Base-by-base conservation (phyloP, 2,329 filamentous ascomycete species). In the Alternaria burnsii region DNA sequence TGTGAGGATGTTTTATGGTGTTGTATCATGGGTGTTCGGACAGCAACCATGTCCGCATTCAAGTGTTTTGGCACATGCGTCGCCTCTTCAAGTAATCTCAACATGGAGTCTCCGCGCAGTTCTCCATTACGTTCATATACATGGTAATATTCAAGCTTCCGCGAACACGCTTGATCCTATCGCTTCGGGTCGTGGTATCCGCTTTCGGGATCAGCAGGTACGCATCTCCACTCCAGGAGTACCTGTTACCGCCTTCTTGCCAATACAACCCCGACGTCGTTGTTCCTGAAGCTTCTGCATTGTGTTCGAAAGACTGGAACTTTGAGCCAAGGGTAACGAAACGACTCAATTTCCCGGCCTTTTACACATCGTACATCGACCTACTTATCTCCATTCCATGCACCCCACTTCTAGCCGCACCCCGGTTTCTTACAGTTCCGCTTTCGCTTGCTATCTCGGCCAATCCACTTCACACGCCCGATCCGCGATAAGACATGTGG, bases 401-500 rank as follows among this genome's bases (percentile, higher is more conserved):
- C 38, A 55, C 63, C 61, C 65, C 59, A 64, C 65, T 55, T 63
- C 40, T n/a, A 47, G 42, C 34, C 14, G 28, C 53, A 54, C 56
- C 56, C 56, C 28, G 46, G 41, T 46, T 58, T 24, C 40, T 30
- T 8, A 43, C 18, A 30, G 16, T 48, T 3, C 20, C 46, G 18
- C 46, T 48, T 48, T 28, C 52, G 52, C 44, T 52, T 55, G 54
- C 63, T 69, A 70, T 72, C 69, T 62, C 42, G 60, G 62, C 70
- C 68, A 70, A 71, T 65, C 60, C 56, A 18, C 34, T 46, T 22
- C 26, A 59, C 47, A 44, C 36, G 43, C 61, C 46, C 34, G 53
- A 50, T 59, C 40, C 61, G 58, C 66, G 70, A 72, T 70, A 69
- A 69, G 61, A 61, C 36, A 48, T 55, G 53, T 68, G 67, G 66